Evolutionary conservation across 208 protist genomes (phyloP).

Genomic region (Crithidia expoeki): DNA sequence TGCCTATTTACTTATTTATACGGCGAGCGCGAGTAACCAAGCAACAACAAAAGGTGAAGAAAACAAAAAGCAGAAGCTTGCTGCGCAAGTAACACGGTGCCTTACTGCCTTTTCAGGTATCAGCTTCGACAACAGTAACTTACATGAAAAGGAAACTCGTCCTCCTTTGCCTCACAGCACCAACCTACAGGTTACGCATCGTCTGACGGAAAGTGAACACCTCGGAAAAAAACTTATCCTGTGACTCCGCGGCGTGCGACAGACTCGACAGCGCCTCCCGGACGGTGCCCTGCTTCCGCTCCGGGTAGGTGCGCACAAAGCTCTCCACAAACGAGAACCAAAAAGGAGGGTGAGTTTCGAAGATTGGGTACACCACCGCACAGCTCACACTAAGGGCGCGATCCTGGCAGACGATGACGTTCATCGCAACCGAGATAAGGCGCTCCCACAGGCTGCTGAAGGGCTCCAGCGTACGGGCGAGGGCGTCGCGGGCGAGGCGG

Average conservation of each 20-base stretch:
- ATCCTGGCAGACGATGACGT: slow-evolving; percentile 84
- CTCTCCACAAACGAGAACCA: slow-evolving; percentile 77
- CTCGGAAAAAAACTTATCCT: slow-evolving; percentile 83
- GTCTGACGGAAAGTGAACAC: slow-evolving; percentile 79
- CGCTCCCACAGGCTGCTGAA: slow-evolving; percentile 69
- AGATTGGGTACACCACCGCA: slow-evolving; percentile 79
- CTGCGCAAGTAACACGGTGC: too few species aligned
- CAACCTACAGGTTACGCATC: slow-evolving; percentile 54
- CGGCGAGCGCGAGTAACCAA: too few species aligned
- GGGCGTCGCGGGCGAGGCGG: slow-evolving; percentile 42
- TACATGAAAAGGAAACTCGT: neutral
- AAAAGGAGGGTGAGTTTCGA: slow-evolving; percentile 84
- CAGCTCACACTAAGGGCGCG: slow-evolving; percentile 73
- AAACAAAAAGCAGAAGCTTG: too few species aligned
- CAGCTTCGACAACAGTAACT: too few species aligned
- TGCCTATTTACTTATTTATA: too few species aligned
- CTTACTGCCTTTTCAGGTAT: too few species aligned
- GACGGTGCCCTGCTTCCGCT: slow-evolving; percentile 60
- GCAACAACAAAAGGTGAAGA: too few species aligned
- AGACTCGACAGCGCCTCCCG: slow-evolving; percentile 71
- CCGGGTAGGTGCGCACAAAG: slow-evolving; percentile 71
- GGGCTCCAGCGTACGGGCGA: slow-evolving; percentile 70
- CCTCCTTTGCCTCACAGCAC: neutral
- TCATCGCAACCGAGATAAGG: slow-evolving; percentile 80
- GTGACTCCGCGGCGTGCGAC: slow-evolving; percentile 63